A percentile compares a stretch with the other conserved stretches of the same genome.
Conservation (phyloP, 495 filamentous ascomycete species). For the Penicillium simplicissimum region DNA sequence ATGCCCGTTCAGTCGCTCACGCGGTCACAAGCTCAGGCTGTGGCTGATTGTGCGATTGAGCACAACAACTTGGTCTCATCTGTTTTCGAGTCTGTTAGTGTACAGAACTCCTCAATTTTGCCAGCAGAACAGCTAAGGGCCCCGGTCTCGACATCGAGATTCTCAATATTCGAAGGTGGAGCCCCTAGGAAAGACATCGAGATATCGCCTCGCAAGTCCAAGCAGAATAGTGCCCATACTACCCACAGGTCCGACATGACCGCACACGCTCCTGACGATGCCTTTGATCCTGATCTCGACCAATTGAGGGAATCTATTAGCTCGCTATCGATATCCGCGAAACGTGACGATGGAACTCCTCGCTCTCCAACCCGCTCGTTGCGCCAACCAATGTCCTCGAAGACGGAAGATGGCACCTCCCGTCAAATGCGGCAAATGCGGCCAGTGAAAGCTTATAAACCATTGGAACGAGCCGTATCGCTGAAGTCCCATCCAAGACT, state of each 20-base stretch:
- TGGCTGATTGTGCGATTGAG: slow-evolving; percentile 13
- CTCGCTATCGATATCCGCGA: slow-evolving; percentile 20
- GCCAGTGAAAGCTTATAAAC: not conserved
- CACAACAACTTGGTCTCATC: slow-evolving; percentile 17
- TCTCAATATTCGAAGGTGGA: not conserved
- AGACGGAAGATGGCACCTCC: not conserved
- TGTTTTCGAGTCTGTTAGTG: slow-evolving; percentile 8
- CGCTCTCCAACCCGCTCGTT: not conserved
- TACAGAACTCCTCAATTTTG: not conserved
- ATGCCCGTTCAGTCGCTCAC: slow-evolving; percentile 13
- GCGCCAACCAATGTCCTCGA: not conserved
- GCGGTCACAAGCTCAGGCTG: slow-evolving; percentile 15
- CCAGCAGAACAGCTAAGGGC: slow-evolving; percentile 25
- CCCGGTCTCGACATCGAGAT: slow-evolving; percentile 14
- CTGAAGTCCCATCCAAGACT: not conserved
- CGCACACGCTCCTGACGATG: not conserved
- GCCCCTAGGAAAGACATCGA: not conserved
- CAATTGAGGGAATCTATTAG: slow-evolving; percentile 24
- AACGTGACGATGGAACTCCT: not conserved
- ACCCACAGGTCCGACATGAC: slow-evolving; percentile 7
- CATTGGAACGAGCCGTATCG: not conserved
- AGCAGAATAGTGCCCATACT: not conserved
- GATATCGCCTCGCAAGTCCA: slow-evolving; percentile 1
- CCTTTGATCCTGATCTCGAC: slow-evolving; percentile 16
- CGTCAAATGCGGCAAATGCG: not conserved